Evolutionary conservation across 305 asterid species (phyloP), one percentile per base, ranked within the genome.

Genomic region (Stenogyne calaminthoides): DNA sequence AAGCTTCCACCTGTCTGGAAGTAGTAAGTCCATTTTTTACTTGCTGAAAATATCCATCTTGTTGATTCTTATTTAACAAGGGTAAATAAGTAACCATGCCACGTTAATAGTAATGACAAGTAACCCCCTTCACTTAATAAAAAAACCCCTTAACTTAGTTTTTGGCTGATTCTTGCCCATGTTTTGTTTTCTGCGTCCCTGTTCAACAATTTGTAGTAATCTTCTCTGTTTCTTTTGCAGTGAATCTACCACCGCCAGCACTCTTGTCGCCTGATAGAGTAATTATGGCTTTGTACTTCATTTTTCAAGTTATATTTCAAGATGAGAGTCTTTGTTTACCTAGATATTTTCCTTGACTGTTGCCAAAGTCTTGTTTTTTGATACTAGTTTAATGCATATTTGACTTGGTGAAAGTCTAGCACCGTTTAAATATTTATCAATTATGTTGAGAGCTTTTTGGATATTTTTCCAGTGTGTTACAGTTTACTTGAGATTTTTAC

Each of bases 1-100:
- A 87, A 87, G 89, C 91, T 84, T 49, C 91, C 91, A 64, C 88
- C 88, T 20, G 91, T 82, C 76, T 86, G 91, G 91, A 86, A 86
- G 75, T 86, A 86, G 91, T 86, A 80, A 82, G 83, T 73, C 47
- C 60, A 32, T 6, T 18, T 44, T 52, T 25, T 7, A 11, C 29
- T 34, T 47, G 2, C 9, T 15, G 8, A 27, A 34, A 7, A 20
- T 40, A 7, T 25, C 14, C 32, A 10, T 25, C 9, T 42, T 18
- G 5, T 56, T 70, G 29, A 15, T 42, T 42, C 12, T 22, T 42
- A 6, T 34, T 27, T 47, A 2, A 18, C 22, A 37, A 2, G 9
- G 57, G 11, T 16, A 16, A 6, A 22, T 61, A 46, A 9, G n/a
- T n/a, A n/a, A n/a, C n/a, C n/a, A n/a, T n/a, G n/a, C 29, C 10